Base-by-base conservation (phyloP, 2,329 filamentous ascomycete genomes). In the Fusarium sp. region DNA sequence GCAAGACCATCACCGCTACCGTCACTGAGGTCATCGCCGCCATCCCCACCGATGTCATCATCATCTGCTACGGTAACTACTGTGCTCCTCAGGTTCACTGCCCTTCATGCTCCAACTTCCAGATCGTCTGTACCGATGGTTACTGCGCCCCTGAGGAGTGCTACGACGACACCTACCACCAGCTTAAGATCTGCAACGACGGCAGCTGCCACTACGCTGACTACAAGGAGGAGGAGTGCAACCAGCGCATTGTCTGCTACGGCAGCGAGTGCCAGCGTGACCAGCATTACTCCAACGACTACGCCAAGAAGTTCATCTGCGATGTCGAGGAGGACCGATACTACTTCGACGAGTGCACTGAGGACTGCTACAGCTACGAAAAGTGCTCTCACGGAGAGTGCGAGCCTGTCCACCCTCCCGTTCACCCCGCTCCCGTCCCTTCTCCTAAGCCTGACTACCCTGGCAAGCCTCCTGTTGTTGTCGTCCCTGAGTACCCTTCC, bases 231-330 rank as follows among this genome's bases (percentile, higher is more conserved):
- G 59, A 72, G 12, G 44, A 73, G 30, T 78, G 76, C 73, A 69
- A 69, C 54, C 76, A 73, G 59, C 78, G 79, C 73, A 63, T 78
- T 49, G 67, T 75, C 69, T 80, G 77, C 76, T 69, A 69, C 61
- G 71, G 74, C 44, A 70, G 66, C 54, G 65, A 74, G 55, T 80
- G 77, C 70, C 57, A 59, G 19, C 53, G 54, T 50, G 65, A 69
- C 24, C 74, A 73, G 65, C 62, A 72, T 49, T 74, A 74, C 71
- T 56, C 67, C 46, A 66, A 68, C 32, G 65, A 76, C 69, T 62
- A 72, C 54, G 54, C 69, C 51, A 76, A 76, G 71, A 76, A 78
- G 62, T 68, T 73, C 39, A 68, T 75, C 70, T 80, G 78, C 73
- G 58, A 63, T 6, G 51, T 57, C 4, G 66, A 71, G 28, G 71